Evolutionary conservation across 2,329 filamentous ascomycete genomes (phyloP), one percentile per base, ranked within the genome.

Genomic region (Nothophaeocryptopus gaeumannii): DNA sequence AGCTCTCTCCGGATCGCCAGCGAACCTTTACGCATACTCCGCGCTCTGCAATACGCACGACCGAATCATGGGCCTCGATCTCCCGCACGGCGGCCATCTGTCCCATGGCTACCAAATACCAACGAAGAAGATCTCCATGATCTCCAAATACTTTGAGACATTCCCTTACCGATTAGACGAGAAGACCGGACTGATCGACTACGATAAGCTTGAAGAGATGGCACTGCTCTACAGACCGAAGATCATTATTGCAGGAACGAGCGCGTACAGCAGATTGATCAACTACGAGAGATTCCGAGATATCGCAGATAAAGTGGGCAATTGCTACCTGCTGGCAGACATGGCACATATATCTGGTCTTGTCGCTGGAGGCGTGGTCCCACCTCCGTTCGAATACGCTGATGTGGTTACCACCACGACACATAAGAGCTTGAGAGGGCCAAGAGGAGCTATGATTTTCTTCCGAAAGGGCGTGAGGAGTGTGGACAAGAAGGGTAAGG

Each of bases 121-220:
- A 30, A 84, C 86, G 68, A 89, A 88, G 79, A 99, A 99, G 81
- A 97, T 99, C 70, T 97, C 92, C n/a, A 90, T 91, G 64, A 85
- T 99, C 59, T 97, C 92, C 50, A 97, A 95, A 69, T 99, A 99
- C 77, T 99, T 99, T 70, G 93, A 99, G 77, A 99, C 93, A 32
- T 77, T 99, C 56, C 93, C 93, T 5, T 99, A 99, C 78, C 85
- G 89, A 52, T 81, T 97, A 47, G 83, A 96, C 74, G 88, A 95
- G 67, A 79, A 84, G 56, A 97, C 92, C 5, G 93, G 93, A 53
- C 78, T 92, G 62, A 99, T 99, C 66, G 91, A 99, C 77, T 99
- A 99, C 72, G 85, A 89, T 66, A 86, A 86, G 68, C 81, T 99
- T 46, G 91, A 95, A 72, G 84, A 95, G 70, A 79, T 90, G 54